Evolutionary conservation across 2,329 filamentous ascomycete species (phyloP).

Genomic region (Fusarium sp.): DNA sequence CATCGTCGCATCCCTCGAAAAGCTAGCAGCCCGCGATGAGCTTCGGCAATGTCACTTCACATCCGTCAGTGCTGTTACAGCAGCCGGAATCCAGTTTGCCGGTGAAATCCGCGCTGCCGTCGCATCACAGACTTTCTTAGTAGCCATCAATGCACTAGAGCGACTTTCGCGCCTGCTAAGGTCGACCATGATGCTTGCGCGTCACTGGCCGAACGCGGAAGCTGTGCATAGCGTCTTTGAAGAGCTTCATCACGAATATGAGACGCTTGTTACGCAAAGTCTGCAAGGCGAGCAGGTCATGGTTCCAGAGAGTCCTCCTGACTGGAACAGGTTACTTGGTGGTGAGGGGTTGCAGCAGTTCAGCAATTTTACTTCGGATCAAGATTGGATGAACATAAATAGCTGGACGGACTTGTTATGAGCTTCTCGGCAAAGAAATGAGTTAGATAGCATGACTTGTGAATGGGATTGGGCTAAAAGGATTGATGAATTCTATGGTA

Average conservation of each 20-base stretch:
- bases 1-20: conserved; percentile 44
- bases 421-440: too few relatives aligned
- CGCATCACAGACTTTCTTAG: conserved; percentile 32
- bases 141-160: conserved; percentile 44
- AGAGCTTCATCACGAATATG: conserved; percentile 45
- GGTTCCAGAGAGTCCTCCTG: conserved; percentile 44
- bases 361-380: conserved; percentile 36
- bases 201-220: conserved; percentile 47
- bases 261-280: conserved; percentile 44
- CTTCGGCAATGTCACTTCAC: conserved; percentile 47
- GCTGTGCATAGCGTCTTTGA: conserved; percentile 49
- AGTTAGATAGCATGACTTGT: too few relatives aligned
- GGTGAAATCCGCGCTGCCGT: conserved; percentile 46
- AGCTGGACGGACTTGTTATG: conserved; percentile 46
- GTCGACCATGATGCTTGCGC: conserved; percentile 34
- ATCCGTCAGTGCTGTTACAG: conserved; percentile 45
- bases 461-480: too few relatives aligned
- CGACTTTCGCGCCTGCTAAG: conserved; percentile 35
- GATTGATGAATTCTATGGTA: too few relatives aligned
- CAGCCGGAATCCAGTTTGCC: conserved; percentile 45
- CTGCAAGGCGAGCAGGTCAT: conserved; percentile 46
- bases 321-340: conserved; percentile 45
- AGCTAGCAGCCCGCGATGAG: conserved; percentile 39
- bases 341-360: conserved; percentile 40
- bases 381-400: conserved; percentile 48